Percentiles rank a stretch among this genome's conserved stretches.
phyloP scores from a whole-genome alignment of 495 filamentous ascomycete genomes.

The Aspergillus avenaceus region DNA sequence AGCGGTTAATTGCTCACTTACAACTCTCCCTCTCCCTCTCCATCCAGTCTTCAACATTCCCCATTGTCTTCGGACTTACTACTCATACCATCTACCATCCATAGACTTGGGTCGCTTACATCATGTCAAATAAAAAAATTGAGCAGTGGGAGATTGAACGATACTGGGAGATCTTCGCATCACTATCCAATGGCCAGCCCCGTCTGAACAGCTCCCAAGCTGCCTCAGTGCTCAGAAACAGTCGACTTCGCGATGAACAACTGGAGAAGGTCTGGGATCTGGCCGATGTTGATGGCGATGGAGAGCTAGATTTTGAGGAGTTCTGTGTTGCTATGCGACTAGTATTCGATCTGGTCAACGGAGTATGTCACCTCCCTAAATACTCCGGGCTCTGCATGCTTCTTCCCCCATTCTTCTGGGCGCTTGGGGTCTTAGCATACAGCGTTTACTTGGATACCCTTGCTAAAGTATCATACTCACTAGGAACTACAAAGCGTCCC shows the following conservation, averaged over 20 bases:
- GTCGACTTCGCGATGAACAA: constrained; percentile 86
- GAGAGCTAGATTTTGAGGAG: constrained; percentile 96
- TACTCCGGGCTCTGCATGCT: not conserved
- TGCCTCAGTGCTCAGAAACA: constrained; percentile 93
- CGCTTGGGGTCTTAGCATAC: too few relatives aligned
- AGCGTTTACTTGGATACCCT: not conserved
- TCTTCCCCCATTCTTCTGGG: too few relatives aligned
- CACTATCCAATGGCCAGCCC: constrained; percentile 71
- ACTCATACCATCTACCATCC: too few relatives aligned
- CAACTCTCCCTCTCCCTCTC: not conserved
- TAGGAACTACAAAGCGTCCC: constrained; percentile 90
- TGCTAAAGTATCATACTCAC: constrained; percentile 1
- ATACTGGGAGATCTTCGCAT: constrained; percentile 98
- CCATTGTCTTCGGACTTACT: too few relatives aligned
- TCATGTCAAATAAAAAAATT: constrained; percentile 76
- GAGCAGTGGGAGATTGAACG: constrained; percentile 94
- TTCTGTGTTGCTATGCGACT: constrained; percentile 98
- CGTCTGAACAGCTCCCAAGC: constrained; percentile 88
- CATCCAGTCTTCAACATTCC: not conserved
- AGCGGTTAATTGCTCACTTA: constrained; percentile 4
- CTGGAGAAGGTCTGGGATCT: constrained; percentile 97
- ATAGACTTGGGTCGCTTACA: constrained; percentile 20
- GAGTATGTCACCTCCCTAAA: constrained; percentile 52
- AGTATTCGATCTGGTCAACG: constrained; percentile 95
- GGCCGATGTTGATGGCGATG: constrained; percentile 93